Conservation (phyloP, 2,329 filamentous ascomycete genomes). For the Alternaria ventricosa region DNA sequence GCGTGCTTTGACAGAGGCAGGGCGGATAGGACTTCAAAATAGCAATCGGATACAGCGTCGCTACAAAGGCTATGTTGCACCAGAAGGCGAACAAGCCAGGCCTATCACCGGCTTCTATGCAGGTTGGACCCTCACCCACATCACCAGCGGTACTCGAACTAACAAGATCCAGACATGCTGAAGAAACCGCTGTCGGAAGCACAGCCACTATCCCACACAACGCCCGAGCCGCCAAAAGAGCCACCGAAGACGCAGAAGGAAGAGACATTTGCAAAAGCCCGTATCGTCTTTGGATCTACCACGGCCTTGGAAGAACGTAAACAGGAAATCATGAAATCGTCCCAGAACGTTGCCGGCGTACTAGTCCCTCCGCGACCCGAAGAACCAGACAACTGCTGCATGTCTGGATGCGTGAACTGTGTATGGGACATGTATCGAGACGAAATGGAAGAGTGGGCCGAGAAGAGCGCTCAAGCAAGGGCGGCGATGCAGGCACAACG, state of each 20-base stretch:
- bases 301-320: constrained; percentile 74
- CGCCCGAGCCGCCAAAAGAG: constrained; percentile 44
- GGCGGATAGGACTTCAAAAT: constrained; percentile 39
- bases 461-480: constrained; percentile 69
- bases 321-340: constrained; percentile 65
- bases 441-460: constrained; percentile 88
- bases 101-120: constrained; percentile 49
- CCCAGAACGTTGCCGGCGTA: constrained; percentile 76
- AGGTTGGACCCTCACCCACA: constrained; percentile 23
- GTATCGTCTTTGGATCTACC: constrained; percentile 82
- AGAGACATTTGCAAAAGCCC: constrained; percentile 63
- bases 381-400: constrained; percentile 98
- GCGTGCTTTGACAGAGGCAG: background rate
- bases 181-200: constrained; percentile 35
- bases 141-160: background rate
- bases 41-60: constrained; percentile 46
- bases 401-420: constrained; percentile 97
- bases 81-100: constrained; percentile 46
- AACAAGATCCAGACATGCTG: constrained; percentile 46
- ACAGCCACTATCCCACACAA: constrained; percentile 42
- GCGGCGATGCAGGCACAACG: constrained; percentile 52
- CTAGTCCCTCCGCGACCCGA: constrained; percentile 81
- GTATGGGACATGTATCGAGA: constrained; percentile 94
- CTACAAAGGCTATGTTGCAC: constrained; percentile 45
- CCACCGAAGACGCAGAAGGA: constrained; percentile 58